These are phyloP conservation scores for Talaromyces sp. DNA, from an alignment of 2,329 filamentous ascomycete genomes.

Conservation along the genomic window DNA sequence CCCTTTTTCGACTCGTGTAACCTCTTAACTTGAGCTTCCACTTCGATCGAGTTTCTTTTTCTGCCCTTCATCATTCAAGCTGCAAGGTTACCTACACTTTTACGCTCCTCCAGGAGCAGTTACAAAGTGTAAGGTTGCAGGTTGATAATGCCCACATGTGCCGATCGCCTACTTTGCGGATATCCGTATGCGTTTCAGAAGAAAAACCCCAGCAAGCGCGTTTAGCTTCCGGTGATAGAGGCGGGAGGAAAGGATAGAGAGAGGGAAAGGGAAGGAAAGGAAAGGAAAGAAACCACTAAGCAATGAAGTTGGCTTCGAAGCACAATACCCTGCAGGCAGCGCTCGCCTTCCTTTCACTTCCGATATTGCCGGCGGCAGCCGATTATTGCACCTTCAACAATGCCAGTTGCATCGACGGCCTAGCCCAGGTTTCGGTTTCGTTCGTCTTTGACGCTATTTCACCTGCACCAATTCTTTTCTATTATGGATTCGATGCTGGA, in stretches of 20 bases:
- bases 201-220: background rate
- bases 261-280: background rate
- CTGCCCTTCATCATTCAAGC: background rate
- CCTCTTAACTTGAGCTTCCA: background rate
- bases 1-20: background rate
- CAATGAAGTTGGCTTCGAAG: constrained; percentile 1
- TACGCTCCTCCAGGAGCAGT: background rate
- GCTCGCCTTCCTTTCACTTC: background rate
- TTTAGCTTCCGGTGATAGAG: background rate
- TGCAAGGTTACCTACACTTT: background rate
- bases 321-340: constrained; percentile 1
- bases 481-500: constrained; percentile 32
- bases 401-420: constrained; percentile 32
- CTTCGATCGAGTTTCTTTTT: background rate
- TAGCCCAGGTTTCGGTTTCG: constrained; percentile 33
- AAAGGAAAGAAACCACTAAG: background rate
- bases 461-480: constrained; percentile 28
- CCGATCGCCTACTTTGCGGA: background rate
- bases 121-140: background rate
- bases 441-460: constrained; percentile 33
- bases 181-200: background rate
- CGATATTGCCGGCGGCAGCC: background rate
- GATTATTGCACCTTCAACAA: constrained; percentile 31
- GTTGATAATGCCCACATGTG: background rate
- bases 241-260: background rate